Conservation (phyloP, 495 filamentous ascomycete species). For the Talaromyces wortmannii region DNA sequence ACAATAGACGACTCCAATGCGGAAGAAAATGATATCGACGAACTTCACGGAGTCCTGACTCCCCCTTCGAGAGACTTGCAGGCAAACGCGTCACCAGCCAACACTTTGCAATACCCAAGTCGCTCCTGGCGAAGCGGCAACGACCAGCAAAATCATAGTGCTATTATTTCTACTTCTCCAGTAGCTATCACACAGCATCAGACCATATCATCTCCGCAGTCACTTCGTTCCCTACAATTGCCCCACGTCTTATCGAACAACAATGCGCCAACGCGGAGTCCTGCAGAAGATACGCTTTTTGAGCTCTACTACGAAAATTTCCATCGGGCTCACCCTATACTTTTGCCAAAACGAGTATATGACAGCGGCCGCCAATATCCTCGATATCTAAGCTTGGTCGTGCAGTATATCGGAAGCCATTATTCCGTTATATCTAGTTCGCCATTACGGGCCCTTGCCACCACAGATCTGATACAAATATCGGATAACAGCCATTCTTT, state of each 20-base stretch:
- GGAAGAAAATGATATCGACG: neutral
- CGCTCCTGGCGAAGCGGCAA: no score
- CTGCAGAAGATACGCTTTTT: neutral
- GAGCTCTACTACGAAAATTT: slow-evolving; percentile 8
- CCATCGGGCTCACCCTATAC: slow-evolving; percentile 2
- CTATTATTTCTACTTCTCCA: neutral
- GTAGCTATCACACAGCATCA: neutral
- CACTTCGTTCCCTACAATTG: neutral
- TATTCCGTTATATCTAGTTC: slow-evolving; percentile 4
- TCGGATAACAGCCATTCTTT: slow-evolving; percentile 5
- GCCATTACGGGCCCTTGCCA: neutral
- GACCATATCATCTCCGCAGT: neutral
- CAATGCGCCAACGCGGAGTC: neutral
- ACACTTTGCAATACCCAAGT: no score
- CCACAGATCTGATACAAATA: neutral
- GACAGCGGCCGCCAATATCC: slow-evolving; percentile 5
- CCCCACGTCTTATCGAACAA: neutral
- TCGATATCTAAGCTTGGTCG: slow-evolving; percentile 2
- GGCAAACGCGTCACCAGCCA: neutral
- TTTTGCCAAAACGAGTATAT: slow-evolving; percentile 5
- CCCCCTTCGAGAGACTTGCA: neutral
- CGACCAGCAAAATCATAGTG: no score
- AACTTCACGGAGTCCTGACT: neutral
- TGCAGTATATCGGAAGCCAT: slow-evolving; percentile 10
- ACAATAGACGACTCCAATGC: neutral